phyloP scores from a whole-genome alignment of 2,329 filamentous ascomycete genomes.

The Botryotinia globosa region DNA sequence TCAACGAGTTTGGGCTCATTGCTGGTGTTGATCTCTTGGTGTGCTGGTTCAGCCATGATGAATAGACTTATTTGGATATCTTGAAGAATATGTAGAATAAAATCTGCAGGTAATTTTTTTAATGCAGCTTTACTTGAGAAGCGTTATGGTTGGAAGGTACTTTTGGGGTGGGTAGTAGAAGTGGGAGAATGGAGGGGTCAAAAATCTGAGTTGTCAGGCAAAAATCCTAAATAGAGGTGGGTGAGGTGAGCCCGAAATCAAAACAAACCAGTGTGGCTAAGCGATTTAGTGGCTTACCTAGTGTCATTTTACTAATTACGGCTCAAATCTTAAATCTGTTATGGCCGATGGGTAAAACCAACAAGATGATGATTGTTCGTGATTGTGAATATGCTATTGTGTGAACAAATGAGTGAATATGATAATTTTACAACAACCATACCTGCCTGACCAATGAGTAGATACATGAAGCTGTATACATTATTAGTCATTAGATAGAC shows the following conservation, averaged over 20 bases:
- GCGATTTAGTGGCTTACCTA: slow-evolving; percentile 8
- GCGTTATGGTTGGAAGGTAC: slow-evolving; percentile 16
- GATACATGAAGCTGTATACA: not conserved
- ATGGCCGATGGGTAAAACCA: not conserved
- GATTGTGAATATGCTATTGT: not conserved
- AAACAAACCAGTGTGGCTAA: slow-evolving; percentile 15
- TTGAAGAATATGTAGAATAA: not conserved
- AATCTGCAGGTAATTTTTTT: slow-evolving; percentile 7
- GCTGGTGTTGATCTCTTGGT: slow-evolving; percentile 41
- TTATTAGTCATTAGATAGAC: not conserved
- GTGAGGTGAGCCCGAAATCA: not conserved
- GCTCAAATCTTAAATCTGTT: not conserved
- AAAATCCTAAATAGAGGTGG: not conserved
- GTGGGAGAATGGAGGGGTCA: slow-evolving; percentile 20
- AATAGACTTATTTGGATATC: not conserved
- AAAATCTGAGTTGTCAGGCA: slow-evolving; percentile 22
- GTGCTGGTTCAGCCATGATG: slow-evolving; percentile 39
- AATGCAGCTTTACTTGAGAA: slow-evolving; percentile 11
- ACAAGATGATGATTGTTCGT: not conserved
- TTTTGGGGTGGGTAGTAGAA: slow-evolving; percentile 15
- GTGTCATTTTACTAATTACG: not conserved
- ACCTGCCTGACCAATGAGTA: not conserved
- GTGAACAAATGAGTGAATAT: not conserved
- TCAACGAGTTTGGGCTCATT: slow-evolving; percentile 41
- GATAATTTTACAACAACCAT: not conserved